These are phyloP conservation scores for Mycena venus DNA, from an alignment of 768 basidiomycete genomes.

Conservation along the genomic window DNA sequence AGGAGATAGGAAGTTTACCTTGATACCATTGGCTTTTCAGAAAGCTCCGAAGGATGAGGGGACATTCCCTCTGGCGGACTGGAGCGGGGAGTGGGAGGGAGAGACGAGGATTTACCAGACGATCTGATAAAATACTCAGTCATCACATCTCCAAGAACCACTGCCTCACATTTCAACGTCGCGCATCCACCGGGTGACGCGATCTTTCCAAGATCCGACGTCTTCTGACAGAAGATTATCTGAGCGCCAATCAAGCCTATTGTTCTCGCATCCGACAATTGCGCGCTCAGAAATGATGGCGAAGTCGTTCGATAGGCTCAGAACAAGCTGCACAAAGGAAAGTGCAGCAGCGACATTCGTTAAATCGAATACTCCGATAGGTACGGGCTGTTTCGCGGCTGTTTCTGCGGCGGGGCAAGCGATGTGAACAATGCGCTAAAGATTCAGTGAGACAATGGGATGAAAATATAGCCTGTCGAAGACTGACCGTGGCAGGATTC, in stretches of 20 bases:
- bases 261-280: background rate
- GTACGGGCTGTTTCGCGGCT: background rate
- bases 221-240: background rate
- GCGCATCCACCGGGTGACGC: conserved; percentile 12
- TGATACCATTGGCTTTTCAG: background rate
- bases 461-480: background rate
- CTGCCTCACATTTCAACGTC: background rate
- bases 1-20: too few relatives aligned
- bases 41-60: background rate
- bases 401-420: background rate
- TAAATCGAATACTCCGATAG: conserved; percentile 3
- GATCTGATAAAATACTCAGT: conserved; percentile 7
- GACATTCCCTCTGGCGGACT: background rate
- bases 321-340: conserved; percentile 3
- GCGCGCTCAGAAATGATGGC: background rate
- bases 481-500: conserved; percentile 14
- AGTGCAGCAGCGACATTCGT: background rate
- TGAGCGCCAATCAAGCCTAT: conserved; percentile 19
- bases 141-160: background rate
- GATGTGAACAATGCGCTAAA: conserved; percentile 6
- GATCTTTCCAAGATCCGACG: background rate
- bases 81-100: background rate
- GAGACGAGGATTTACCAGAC: background rate
- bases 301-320: background rate
- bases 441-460: background rate